These are phyloP conservation scores for Crataegus laevigata DNA, from an alignment of 306 rosid genomes.

Conservation along the genomic window DNA sequence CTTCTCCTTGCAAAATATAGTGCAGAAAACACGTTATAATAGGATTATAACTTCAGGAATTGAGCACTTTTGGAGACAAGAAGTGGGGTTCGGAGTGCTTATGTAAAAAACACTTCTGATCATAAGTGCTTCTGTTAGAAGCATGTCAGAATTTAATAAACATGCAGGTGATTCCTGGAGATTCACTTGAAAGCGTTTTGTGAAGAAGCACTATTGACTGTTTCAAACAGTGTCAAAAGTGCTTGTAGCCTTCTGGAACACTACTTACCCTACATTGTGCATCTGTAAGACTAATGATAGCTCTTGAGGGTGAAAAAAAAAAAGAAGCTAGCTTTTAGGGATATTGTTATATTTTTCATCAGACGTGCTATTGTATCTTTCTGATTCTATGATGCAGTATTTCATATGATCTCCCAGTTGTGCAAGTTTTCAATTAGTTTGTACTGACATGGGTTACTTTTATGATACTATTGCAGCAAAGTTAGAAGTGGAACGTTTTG, in stretches of 20 bases:
- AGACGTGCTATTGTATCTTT: not conserved
- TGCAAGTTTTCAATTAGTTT: not conserved
- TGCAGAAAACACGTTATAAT: not conserved
- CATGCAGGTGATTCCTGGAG: not conserved
- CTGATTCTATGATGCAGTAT: not conserved
- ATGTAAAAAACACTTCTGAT: not conserved
- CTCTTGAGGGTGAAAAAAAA: not conserved
- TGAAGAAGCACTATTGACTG: not conserved
- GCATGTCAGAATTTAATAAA: not conserved
- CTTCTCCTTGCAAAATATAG: not conserved
- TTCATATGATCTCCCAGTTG: not conserved
- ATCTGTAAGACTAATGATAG: not conserved
- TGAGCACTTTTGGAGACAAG: not conserved
- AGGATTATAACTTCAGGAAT: not conserved
- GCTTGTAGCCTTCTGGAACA: not conserved
- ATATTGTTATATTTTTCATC: not conserved
- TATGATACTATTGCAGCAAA: conserved; percentile 39
- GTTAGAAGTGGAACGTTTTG: conserved; percentile 40
- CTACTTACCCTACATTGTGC: not conserved
- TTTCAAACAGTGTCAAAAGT: not conserved
- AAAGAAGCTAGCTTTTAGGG: not conserved
- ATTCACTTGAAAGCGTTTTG: not conserved
- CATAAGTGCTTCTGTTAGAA: not conserved
- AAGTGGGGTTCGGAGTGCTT: not conserved
- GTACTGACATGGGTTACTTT: not conserved